phyloP scores from a whole-genome alignment of 768 basidiomycete species.

The Neoboletus subvelutipes region DNA sequence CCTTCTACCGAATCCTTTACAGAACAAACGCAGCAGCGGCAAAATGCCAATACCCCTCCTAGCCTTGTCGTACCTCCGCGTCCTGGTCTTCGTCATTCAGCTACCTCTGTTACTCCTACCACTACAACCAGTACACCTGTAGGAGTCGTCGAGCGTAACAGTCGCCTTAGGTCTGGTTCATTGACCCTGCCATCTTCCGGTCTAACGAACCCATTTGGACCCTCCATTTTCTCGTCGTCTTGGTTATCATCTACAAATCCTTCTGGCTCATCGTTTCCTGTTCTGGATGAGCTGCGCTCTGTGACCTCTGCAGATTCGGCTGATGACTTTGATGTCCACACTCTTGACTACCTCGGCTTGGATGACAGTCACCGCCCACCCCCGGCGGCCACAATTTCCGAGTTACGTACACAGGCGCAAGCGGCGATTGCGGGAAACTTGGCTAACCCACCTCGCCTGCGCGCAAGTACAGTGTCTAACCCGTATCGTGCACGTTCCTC shows the following conservation, averaged over 20 bases:
- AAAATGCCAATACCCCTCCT: constrained; percentile 39
- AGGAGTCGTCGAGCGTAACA: constrained; percentile 57
- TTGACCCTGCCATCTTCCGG: constrained; percentile 81
- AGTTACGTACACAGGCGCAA: constrained; percentile 86
- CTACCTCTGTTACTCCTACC: constrained; percentile 58
- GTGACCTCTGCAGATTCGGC: constrained; percentile 75
- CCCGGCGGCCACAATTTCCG: constrained; percentile 86
- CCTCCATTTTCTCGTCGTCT: constrained; percentile 85
- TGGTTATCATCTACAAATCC: constrained; percentile 73
- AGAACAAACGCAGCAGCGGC: constrained; percentile 43
- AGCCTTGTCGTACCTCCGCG: constrained; percentile 49
- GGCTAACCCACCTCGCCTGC: constrained; percentile 73
- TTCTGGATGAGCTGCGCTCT: constrained; percentile 79
- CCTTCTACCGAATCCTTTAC: constrained; percentile 50
- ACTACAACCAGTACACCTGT: constrained; percentile 40
- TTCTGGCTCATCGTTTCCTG: constrained; percentile 55
- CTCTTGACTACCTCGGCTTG: constrained; percentile 94
- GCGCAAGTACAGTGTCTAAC: constrained; percentile 91
- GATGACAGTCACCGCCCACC: constrained; percentile 73
- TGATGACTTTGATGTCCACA: constrained; percentile 91
- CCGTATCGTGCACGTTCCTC: constrained; percentile 77
- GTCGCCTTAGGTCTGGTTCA: constrained; percentile 89
- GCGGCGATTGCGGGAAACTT: constrained; percentile 85
- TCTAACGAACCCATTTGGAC: constrained; percentile 80
- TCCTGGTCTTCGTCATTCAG: constrained; percentile 74